These are phyloP conservation scores for Talaromyces sp. DNA, from an alignment of 2,329 filamentous ascomycete genomes.

Conservation along the genomic window DNA sequence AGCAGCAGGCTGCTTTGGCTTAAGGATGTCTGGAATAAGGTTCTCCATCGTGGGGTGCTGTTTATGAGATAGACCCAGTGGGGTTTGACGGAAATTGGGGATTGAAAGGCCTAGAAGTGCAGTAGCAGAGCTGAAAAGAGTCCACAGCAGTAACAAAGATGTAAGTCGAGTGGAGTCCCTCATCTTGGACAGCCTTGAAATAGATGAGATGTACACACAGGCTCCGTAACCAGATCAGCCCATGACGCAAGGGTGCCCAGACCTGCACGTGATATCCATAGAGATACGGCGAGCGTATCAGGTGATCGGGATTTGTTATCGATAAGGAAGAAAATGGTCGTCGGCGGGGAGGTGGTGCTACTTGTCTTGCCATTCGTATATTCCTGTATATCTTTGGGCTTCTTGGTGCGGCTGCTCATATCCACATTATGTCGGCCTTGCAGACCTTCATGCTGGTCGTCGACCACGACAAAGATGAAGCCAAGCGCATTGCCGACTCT, in stretches of 20 bases:
- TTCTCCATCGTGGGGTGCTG: constrained; percentile 31
- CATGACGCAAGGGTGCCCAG: constrained; percentile 24
- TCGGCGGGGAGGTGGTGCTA: constrained; percentile 7
- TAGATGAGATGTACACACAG: constrained; percentile 7
- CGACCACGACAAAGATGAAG: constrained; percentile 50
- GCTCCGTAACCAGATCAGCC: constrained; percentile 1
- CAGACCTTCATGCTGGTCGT: constrained; percentile 53
- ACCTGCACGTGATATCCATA: constrained; percentile 23
- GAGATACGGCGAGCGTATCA: constrained; percentile 18
- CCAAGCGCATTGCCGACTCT: constrained; percentile 46
- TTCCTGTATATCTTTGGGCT: constrained; percentile 10
- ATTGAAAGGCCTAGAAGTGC: constrained; percentile 17
- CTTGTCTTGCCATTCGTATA: not conserved
- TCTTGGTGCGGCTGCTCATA: constrained; percentile 4
- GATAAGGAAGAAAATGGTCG: constrained; percentile 35
- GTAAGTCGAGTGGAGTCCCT: constrained; percentile 7
- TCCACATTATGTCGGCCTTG: constrained; percentile 48
- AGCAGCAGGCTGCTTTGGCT: constrained; percentile 23
- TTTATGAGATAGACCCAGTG: constrained; percentile 17
- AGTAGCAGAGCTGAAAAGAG: constrained; percentile 9
- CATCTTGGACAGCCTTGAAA: constrained; percentile 19
- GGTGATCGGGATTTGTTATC: constrained; percentile 32
- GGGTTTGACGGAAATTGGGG: constrained; percentile 12
- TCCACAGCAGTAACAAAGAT: constrained; percentile 15
- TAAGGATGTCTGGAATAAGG: constrained; percentile 23